Evolutionary conservation across 208 protist genomes (phyloP), one percentile per base, ranked within the genome.

Genomic region (Trichomonas tenax): DNA sequence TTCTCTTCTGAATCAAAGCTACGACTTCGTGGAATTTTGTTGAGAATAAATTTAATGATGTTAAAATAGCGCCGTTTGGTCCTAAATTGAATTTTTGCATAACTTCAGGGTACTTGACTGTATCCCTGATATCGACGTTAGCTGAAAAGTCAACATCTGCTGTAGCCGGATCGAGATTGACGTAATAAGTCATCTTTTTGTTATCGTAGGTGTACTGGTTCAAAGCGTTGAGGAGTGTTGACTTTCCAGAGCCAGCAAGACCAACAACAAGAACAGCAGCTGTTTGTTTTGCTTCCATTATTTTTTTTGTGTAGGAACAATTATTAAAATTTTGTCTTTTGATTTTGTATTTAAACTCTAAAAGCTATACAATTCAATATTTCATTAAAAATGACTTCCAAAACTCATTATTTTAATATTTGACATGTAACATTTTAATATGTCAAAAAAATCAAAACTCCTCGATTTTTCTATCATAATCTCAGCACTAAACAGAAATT

Each of bases 61-160:
- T 96, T 31, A 96, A 82, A 96, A 96, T 96, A 10, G 93, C 93
- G 4, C 93, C 93, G 72, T 96, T 96, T 82, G 93, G 93, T 44
- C 93, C 93, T 10, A 96, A 31, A 34, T 82, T 63, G 49, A 96
- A 96, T 44, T 82, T 31, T 82, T 96, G 17, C 93, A 96, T 96
- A 44, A 96, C 93, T 14, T 96, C 38, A 44, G 14, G 14, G 40
- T 96, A 96, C 21, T 96, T 96, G 0, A 96, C 93, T n/a, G 93
- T 51, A 81, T 96, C 93, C 4, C 93, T 23, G 40, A 96, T 96
- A 81, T 96, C 93, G 82, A 96, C 44, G 41, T 96, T 63, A 9
- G 93, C 49, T 46, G 46, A 63, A 45, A 82, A 96, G n/a, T 96
- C 38, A 34, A 96, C 23, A 17, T 63, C 51, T 15, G 46, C 34